Evolutionary conservation across 208 protist genomes (phyloP), one percentile per base, ranked within the genome.

Genomic region (Leptomonas pyrrhocoris): DNA sequence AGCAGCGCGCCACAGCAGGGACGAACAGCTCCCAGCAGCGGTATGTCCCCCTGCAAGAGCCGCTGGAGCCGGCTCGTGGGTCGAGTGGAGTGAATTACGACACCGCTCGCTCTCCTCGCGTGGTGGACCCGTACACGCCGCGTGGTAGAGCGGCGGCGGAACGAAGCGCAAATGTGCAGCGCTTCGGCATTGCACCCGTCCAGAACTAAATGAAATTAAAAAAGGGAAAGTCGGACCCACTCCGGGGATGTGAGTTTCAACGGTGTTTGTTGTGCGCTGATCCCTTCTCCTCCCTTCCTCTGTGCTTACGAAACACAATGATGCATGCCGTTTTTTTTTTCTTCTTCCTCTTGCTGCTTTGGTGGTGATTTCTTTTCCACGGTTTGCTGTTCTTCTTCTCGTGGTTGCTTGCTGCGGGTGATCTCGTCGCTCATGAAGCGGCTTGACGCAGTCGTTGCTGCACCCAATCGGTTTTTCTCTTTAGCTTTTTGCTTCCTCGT

Each of bases 171-270:
- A 84, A 74, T 42, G 51, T 71, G 15, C 62, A 77, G 30, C 77
- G 72, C 18, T 87, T 87, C 30, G 78, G 82, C 28, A 84, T 87
- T 43, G 38, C 69, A 30, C 30, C 77, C 8, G 56, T 87, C 28
- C 62, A 57, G 13, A 49, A 51, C 31, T 57, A 28, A 64, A 38
- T 38, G 16, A 21, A 49, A 21, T 6, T 16, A 49, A 16, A 16
- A 3, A 16, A 59, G 55, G 19, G 30, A 60, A 19, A 45, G 55
- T 7, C 8, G 2, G 53, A 40, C n/a, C n/a, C n/a, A n/a, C n/a
- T n/a, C n/a, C n/a, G n/a, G n/a, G n/a, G n/a, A n/a, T n/a, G n/a
- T n/a, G n/a, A n/a, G n/a, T n/a, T n/a, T n/a, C n/a, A n/a, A n/a
- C n/a, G n/a, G n/a, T n/a, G n/a, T n/a, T 66, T 55, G 28, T 51